Conservation (phyloP, 768 basidiomycete species). For the Pleurotus salmoneostramineus region DNA sequence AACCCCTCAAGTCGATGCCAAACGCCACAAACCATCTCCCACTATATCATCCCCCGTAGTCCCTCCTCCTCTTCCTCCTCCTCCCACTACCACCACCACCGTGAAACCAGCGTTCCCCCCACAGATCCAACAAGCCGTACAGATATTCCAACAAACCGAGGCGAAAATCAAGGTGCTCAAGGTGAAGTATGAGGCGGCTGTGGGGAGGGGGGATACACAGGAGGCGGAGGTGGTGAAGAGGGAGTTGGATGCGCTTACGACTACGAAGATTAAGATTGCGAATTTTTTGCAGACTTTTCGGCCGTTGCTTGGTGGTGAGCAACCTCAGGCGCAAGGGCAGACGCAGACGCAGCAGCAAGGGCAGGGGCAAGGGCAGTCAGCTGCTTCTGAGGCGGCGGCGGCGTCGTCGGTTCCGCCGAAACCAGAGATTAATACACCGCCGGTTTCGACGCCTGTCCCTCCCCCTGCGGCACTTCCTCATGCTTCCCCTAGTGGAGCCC, state of each 20-base stretch:
- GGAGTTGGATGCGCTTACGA: conserved; percentile 11
- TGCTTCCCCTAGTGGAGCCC: neutral
- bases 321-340: too few species aligned
- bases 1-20: neutral
- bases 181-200: conserved; percentile 11
- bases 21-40: conserved; percentile 1
- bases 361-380: too few species aligned
- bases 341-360: too few species aligned
- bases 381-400: too few species aligned
- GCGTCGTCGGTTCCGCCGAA: too few species aligned
- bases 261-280: conserved; percentile 1
- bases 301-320: neutral
- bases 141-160: neutral
- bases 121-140: conserved; percentile 11
- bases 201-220: conserved; percentile 15
- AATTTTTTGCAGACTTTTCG: neutral
- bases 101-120: conserved; percentile 3
- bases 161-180: conserved; percentile 13
- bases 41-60: neutral
- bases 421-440: too few species aligned
- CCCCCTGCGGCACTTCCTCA: neutral
- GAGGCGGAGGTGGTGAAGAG: conserved; percentile 10
- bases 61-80: neutral
- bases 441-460: too few species aligned
- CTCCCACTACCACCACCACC: too few species aligned